Conservation (phyloP, 1,284 basidiomycete genomes). For the Ceratobasidium sp. region DNA sequence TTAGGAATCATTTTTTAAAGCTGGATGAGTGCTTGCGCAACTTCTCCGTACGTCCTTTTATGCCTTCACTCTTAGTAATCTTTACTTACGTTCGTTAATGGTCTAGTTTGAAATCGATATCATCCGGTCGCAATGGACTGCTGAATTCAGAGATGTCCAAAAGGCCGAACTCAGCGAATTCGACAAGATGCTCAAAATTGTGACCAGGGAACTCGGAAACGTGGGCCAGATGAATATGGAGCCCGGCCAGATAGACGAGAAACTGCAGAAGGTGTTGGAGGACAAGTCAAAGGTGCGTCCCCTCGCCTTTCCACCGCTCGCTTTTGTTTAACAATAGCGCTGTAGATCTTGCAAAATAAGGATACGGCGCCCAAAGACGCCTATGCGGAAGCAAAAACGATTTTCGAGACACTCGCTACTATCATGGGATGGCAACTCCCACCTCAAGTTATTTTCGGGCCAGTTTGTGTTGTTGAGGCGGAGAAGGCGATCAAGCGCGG, state of each 20-base stretch:
- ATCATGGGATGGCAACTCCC: conserved; percentile 24
- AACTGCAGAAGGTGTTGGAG: not conserved
- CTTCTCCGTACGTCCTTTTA: conserved; percentile 1
- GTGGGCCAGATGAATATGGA: not conserved
- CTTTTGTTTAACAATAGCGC: not conserved
- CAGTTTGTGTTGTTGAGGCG: conserved; percentile 22
- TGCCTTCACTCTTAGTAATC: not conserved
- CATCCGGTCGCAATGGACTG: conserved; percentile 25
- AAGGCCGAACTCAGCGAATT: conserved; percentile 1
- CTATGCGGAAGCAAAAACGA: conserved; percentile 12
- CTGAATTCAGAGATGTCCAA: conserved; percentile 20
- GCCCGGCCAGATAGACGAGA: not conserved
- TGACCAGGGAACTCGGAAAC: too few species aligned
- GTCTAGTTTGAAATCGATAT: conserved; percentile 12
- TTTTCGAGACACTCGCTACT: conserved; percentile 17
- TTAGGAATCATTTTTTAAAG: not conserved
- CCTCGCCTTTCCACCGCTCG: not conserved
- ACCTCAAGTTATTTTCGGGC: conserved; percentile 14
- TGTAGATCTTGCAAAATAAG: not conserved
- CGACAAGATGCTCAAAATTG: conserved; percentile 1
- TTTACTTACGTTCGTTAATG: not conserved
- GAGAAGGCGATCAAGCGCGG: not conserved
- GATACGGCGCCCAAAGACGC: not conserved
- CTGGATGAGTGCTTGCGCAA: conserved; percentile 29
- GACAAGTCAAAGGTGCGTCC: not conserved